phyloP scores from a whole-genome alignment of 257 asterid species.

The Jaltomata sinuosa region DNA sequence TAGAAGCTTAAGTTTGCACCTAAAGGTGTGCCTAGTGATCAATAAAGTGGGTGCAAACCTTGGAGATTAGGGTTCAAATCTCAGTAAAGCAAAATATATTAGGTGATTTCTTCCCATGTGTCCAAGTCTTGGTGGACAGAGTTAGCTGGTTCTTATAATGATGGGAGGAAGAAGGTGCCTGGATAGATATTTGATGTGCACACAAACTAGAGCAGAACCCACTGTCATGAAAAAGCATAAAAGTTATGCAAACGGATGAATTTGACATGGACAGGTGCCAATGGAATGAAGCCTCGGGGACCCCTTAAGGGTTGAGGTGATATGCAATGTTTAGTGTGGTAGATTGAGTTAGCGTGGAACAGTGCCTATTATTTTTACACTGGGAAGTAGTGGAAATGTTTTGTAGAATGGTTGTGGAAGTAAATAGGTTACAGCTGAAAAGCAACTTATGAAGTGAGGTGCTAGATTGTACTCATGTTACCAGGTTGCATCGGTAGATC shows the following conservation, averaged over 20 bases:
- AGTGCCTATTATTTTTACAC: background rate
- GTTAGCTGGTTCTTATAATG: background rate
- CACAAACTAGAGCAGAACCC: background rate
- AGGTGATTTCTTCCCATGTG: background rate
- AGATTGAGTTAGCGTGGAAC: background rate
- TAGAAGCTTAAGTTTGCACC: background rate
- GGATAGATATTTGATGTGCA: background rate
- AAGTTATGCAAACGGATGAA: background rate
- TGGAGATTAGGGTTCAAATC: background rate
- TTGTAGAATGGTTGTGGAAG: background rate
- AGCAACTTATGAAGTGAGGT: background rate
- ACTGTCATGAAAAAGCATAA: background rate
- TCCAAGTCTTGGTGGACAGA: background rate
- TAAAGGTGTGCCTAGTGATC: background rate
- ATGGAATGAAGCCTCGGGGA: background rate
- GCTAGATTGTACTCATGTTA: background rate
- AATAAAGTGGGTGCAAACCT: background rate
- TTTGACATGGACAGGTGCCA: background rate
- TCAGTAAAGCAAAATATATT: background rate
- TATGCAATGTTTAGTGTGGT: background rate
- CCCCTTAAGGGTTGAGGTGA: background rate
- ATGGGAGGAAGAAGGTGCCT: background rate
- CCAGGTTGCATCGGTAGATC: background rate
- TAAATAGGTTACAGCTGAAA: background rate
- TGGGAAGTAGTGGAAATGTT: background rate